Evolutionary conservation across 306 rosid species (phyloP), one percentile per base, ranked within the genome.

Genomic region (Rubus parviflorus): DNA sequence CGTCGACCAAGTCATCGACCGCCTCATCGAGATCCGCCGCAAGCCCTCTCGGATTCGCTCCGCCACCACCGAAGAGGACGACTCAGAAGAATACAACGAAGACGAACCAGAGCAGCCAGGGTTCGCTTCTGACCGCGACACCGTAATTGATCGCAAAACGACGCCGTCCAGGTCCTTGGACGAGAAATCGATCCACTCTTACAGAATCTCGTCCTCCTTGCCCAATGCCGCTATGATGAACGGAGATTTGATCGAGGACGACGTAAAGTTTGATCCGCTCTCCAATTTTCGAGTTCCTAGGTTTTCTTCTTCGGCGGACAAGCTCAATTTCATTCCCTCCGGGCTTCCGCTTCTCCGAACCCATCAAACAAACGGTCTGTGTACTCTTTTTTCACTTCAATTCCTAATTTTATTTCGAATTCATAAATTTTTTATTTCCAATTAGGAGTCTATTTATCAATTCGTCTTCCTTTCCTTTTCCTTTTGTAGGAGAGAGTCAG

Each of bases 1-100:
- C 77, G 89, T 92, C 72, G 93, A 92, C 58, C 90, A 92, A 15
- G 89, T 92, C 57, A 86, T 92, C 79, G 75, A 81, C 53, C 93
- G 93, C 41, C 81, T 92, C 81, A 68, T 85, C 16, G 95, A 92
- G 77, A 73, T 89, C 77, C 91, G 97, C 75, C 87, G 87, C 54
- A 8, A 42, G 35, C 77, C 77, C 1, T 7, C 4, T 25, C 46
- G 57, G 23, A 7, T 42, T 57, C 60, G 12, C 60, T n/a, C 41
- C 64, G 3, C 38, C 14, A 19, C 17, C 6, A 11, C 0, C 2
- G 25, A 15, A n/a, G 57, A 10, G 12, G 87, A 56, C 1, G 80
- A 57, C 0, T 82, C 23, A 5, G 76, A 19, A 1, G 80, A 9
- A 13, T 43, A 15, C 8, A 54, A 25, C 43, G 86, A 74, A 3